These are phyloP conservation scores for Phytophthora hibernalis DNA, from an alignment of 352 stramenopile genomes.

Conservation along the genomic window DNA sequence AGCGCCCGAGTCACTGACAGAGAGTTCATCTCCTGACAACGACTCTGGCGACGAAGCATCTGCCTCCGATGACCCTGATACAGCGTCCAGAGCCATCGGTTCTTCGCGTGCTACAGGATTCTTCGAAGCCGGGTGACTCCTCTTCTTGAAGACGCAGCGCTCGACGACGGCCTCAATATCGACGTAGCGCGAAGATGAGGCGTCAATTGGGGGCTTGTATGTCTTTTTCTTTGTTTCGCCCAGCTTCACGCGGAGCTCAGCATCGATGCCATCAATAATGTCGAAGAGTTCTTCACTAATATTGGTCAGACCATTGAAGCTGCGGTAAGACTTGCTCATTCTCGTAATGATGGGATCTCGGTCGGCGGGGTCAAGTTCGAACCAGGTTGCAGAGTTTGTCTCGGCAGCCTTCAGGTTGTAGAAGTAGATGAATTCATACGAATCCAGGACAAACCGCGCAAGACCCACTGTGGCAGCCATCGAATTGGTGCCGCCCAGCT, in stretches of 20 bases:
- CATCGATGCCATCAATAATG: constrained; percentile 47
- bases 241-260: constrained; percentile 32
- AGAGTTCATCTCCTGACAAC: constrained; percentile 15
- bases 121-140: constrained; percentile 4
- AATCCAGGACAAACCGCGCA: constrained; percentile 46
- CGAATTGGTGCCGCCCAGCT: constrained; percentile 41
- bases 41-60: constrained; percentile 36
- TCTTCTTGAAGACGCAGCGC: constrained; percentile 31
- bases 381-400: constrained; percentile 39
- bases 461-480: constrained; percentile 32
- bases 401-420: constrained; percentile 42
- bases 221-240: constrained; percentile 48
- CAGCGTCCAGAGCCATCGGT: background rate
- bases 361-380: constrained; percentile 37
- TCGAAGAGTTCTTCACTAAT: constrained; percentile 45
- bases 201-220: constrained; percentile 41
- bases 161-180: constrained; percentile 47
- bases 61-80: constrained; percentile 22
- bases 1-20: constrained; percentile 28
- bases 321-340: constrained; percentile 46
- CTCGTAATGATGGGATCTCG: constrained; percentile 26
- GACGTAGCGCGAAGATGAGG: constrained; percentile 43
- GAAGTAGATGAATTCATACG: constrained; percentile 56
- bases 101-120: constrained; percentile 7
- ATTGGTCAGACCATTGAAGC: constrained; percentile 43